Evolutionary conservation across 2,329 filamentous ascomycete species (phyloP).

Genomic region (Hymenoscyphus fructigenus): DNA sequence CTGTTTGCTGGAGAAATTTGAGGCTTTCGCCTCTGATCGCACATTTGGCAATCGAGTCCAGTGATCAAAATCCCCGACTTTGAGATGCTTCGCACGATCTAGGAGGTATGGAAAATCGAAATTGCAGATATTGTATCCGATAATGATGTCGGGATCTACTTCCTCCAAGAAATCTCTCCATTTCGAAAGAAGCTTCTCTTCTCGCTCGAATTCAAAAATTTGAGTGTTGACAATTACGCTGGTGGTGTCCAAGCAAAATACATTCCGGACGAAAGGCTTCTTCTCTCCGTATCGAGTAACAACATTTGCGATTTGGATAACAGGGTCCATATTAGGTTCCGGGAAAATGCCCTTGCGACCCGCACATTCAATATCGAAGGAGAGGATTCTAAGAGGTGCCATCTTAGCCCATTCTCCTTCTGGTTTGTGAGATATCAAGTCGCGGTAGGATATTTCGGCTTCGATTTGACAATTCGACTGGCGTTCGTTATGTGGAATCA

Average conservation of each 20-base stretch:
- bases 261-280: constrained; percentile 93
- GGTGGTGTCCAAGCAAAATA: constrained; percentile 91
- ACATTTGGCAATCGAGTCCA: constrained; percentile 78
- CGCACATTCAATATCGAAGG: constrained; percentile 98
- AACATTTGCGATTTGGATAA: constrained; percentile 97
- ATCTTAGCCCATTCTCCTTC: constrained; percentile 98
- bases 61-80: constrained; percentile 76
- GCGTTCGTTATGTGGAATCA: constrained; percentile 63
- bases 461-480: constrained; percentile 98
- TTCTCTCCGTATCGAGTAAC: constrained; percentile 93
- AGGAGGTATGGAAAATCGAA: constrained; percentile 98
- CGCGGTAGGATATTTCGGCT: constrained; percentile 76
- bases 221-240: constrained; percentile 94
- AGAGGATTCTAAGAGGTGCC: constrained; percentile 87
- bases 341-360: constrained; percentile 97
- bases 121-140: constrained; percentile 97
- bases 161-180: constrained; percentile 90
- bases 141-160: constrained; percentile 95
- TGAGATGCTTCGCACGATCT: constrained; percentile 82
- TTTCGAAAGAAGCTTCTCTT: constrained; percentile 85
- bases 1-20: constrained; percentile 95
- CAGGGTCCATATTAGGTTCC: constrained; percentile 84
- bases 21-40: constrained; percentile 70
- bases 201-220: constrained; percentile 76
- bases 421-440: constrained; percentile 83